Evolutionary conservation across 1,284 basidiomycete species (phyloP).

Genomic region (Cryptococcus wingfieldii): DNA sequence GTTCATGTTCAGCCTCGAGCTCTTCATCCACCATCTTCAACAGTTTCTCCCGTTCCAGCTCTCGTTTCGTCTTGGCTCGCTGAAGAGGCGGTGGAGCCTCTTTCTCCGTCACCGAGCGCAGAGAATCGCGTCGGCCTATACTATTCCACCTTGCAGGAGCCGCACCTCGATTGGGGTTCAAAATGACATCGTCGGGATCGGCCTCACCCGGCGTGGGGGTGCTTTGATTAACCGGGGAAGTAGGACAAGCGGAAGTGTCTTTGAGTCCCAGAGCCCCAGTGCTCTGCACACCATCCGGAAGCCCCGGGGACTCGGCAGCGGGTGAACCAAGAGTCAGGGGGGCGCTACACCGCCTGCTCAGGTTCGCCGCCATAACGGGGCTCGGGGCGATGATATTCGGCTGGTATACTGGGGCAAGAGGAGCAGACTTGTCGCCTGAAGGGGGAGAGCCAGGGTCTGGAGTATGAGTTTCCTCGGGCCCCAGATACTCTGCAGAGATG

Average conservation of each 20-base stretch:
- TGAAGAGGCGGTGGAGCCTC: conserved; percentile 17
- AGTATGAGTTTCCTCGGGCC: conserved; percentile 21
- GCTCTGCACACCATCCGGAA: background rate
- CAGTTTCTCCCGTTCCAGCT: conserved; percentile 44
- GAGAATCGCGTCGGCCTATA: conserved; percentile 36
- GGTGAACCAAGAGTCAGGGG: background rate
- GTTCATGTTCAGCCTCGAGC: conserved; percentile 20
- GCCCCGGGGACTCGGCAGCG: background rate
- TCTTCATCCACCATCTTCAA: conserved; percentile 44
- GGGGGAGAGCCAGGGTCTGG: conserved; percentile 32
- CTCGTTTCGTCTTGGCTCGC: conserved; percentile 40
- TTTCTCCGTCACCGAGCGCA: conserved; percentile 22
- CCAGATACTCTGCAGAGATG: conserved; percentile 30
- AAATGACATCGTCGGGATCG: conserved; percentile 5
- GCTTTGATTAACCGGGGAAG: background rate
- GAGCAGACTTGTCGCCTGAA: background rate
- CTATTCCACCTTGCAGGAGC: conserved; percentile 32
- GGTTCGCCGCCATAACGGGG: conserved; percentile 15
- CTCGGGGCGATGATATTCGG: conserved; percentile 31
- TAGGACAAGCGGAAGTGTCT: background rate
- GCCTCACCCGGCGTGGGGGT: conserved; percentile 1
- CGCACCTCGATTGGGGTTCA: background rate
- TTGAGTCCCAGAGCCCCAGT: background rate
- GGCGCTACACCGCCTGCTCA: background rate
- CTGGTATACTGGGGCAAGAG: conserved; percentile 19